A percentile compares a stretch with the other conserved stretches of the same genome.
These are phyloP conservation scores for Rhizoctonia solani DNA, from an alignment of 1,284 basidiomycete genomes.

Conservation along the genomic window DNA sequence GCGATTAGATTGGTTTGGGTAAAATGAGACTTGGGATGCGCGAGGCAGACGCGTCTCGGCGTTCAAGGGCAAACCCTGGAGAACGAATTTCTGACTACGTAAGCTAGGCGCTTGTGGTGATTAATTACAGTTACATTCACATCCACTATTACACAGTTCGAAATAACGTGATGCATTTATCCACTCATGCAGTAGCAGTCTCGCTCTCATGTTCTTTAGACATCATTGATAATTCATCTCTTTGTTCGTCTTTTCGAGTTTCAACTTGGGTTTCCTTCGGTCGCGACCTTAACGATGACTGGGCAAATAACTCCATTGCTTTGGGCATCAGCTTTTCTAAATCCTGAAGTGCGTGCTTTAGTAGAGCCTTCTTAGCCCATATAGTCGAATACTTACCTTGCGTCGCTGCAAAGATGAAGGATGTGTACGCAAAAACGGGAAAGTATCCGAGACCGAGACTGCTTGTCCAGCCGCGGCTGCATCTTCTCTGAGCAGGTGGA, in stretches of 20 bases:
- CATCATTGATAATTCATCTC: not conserved
- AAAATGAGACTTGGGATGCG: conserved; percentile 9
- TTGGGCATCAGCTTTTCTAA: conserved; percentile 46
- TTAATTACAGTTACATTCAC: not conserved
- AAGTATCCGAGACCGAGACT: conserved; percentile 44
- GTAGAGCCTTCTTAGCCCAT: not conserved
- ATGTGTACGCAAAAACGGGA: conserved; percentile 52
- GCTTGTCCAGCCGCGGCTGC: conserved; percentile 44
- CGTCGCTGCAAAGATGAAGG: conserved; percentile 51
- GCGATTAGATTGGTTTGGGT: not conserved
- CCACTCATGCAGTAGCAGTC: conserved; percentile 1
- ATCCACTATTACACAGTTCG: not conserved
- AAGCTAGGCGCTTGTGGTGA: conserved; percentile 2
- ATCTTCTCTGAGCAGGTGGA: conserved; percentile 42
- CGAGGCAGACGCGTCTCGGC: conserved; percentile 28
- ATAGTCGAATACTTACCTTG: conserved; percentile 39
- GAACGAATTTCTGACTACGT: conserved; percentile 24
- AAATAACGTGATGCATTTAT: not conserved
- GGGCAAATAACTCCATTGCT: conserved; percentile 47
- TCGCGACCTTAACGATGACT: conserved; percentile 21
- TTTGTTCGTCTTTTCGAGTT: not conserved
- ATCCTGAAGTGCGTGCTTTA: conserved; percentile 40
- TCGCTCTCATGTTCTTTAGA: conserved; percentile 7
- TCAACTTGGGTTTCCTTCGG: not conserved
- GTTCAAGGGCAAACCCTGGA: conserved; percentile 32